Evolutionary conservation across 768 basidiomycete species (phyloP).

Genomic region (Hydnum rufescens): DNA sequence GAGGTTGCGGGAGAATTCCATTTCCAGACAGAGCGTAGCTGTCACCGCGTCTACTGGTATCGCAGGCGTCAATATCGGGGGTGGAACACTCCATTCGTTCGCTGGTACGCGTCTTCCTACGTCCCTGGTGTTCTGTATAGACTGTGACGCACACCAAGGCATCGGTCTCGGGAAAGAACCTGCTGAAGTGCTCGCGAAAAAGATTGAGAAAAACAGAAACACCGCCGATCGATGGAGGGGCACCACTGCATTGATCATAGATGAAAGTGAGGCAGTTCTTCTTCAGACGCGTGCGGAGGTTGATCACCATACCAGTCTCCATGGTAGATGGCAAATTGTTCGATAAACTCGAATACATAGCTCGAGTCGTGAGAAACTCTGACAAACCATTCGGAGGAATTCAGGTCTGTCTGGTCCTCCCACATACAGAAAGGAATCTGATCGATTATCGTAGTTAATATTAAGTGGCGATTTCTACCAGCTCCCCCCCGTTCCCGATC

Average conservation of each 20-base stretch:
- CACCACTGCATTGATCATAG: slow-evolving; percentile 53
- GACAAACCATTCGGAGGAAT: slow-evolving; percentile 24
- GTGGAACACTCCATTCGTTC: slow-evolving; percentile 7
- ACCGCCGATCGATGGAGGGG: slow-evolving; percentile 41
- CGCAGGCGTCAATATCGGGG: slow-evolving; percentile 8
- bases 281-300: slow-evolving; percentile 1
- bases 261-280: slow-evolving; percentile 41
- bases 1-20: slow-evolving; percentile 1
- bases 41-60: slow-evolving; percentile 9
- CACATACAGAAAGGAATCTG: background rate
- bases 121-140: background rate
- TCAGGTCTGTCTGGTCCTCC: slow-evolving; percentile 20
- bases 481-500: slow-evolving; percentile 23
- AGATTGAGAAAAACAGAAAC: slow-evolving; percentile 33
- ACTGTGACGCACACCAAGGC: slow-evolving; percentile 25
- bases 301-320: slow-evolving; percentile 20
- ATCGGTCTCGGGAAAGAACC: slow-evolving; percentile 51
- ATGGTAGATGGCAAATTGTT: slow-evolving; percentile 13
- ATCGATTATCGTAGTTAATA: slow-evolving; percentile 16
- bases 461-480: slow-evolving; percentile 30
- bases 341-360: slow-evolving; percentile 25
- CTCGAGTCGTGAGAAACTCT: slow-evolving; percentile 15
- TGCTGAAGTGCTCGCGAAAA: slow-evolving; percentile 31
- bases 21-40: background rate
- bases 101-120: slow-evolving; percentile 1